Percentiles rank a stretch among this genome's conserved stretches.
Conservation (phyloP, 768 basidiomycete species). For the Suillus brevipes region DNA sequence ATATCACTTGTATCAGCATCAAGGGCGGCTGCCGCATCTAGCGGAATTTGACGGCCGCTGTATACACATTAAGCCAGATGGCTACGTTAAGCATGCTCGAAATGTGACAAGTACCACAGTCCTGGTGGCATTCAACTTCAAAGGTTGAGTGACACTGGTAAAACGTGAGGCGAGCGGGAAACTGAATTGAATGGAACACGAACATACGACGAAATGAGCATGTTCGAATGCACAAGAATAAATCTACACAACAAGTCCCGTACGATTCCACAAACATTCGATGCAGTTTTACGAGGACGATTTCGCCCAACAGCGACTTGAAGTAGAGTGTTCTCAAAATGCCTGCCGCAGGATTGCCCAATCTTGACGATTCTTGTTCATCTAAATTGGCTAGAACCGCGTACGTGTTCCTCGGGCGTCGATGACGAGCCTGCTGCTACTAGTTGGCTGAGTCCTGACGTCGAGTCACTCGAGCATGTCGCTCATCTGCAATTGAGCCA, state of each 20-base stretch:
- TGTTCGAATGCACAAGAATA: not conserved
- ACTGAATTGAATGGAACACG: not conserved
- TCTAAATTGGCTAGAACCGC: constrained; percentile 64
- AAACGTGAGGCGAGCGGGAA: not conserved
- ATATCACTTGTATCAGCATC: not conserved
- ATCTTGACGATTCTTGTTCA: not conserved
- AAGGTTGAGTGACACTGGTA: not conserved
- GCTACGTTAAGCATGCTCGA: too few species aligned
- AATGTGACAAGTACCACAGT: not conserved
- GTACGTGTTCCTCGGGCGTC: constrained; percentile 68
- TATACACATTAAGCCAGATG: not conserved
- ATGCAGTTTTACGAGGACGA: not conserved
- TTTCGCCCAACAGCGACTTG: not conserved
- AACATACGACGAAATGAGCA: not conserved
- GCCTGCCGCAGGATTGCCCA: not conserved
- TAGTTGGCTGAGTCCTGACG: constrained; percentile 66
- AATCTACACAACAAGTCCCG: not conserved
- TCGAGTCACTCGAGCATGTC: constrained; percentile 83
- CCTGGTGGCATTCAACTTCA: not conserved
- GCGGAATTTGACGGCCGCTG: not conserved
- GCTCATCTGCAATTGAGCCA: constrained; percentile 84
- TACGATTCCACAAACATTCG: not conserved
- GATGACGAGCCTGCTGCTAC: constrained; percentile 57
- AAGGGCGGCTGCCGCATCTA: not conserved
- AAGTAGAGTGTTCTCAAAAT: not conserved